Evolutionary conservation across 1,284 basidiomycete genomes (phyloP).

Genomic region (Abortiporus biennis): DNA sequence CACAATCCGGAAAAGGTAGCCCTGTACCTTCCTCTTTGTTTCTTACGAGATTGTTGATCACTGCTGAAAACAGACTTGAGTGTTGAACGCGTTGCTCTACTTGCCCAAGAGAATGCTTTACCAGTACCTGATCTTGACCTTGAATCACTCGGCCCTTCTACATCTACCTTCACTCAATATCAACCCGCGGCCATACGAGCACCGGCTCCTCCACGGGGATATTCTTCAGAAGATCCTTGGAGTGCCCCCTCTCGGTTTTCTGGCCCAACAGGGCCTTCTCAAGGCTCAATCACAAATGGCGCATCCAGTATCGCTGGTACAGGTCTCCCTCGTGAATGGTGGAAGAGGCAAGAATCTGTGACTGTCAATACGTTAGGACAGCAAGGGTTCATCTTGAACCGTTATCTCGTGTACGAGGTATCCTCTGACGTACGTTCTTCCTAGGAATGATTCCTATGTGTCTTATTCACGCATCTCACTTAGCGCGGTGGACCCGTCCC

Average conservation of each 20-base stretch:
- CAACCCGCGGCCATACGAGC: slow-evolving; percentile 32
- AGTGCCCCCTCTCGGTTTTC: slow-evolving; percentile 29
- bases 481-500: slow-evolving; percentile 62
- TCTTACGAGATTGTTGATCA: slow-evolving; percentile 5
- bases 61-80: slow-evolving; percentile 50
- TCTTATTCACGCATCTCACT: not conserved
- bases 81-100: slow-evolving; percentile 74
- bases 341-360: slow-evolving; percentile 74
- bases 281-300: slow-evolving; percentile 34
- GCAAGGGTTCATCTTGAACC: slow-evolving; percentile 84
- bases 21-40: slow-evolving; percentile 10
- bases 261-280: slow-evolving; percentile 11
- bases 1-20: slow-evolving; percentile 74
- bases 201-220: slow-evolving; percentile 35
- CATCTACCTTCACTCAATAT: slow-evolving; percentile 33
- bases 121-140: slow-evolving; percentile 67
- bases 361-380: slow-evolving; percentile 71
- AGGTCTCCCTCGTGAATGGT: slow-evolving; percentile 75
- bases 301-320: slow-evolving; percentile 59
- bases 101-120: slow-evolving; percentile 65
- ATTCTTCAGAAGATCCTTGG: slow-evolving; percentile 72
- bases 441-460: not conserved
- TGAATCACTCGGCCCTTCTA: slow-evolving; percentile 43
- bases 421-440: slow-evolving; percentile 66
- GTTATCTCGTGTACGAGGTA: slow-evolving; percentile 78